Evolutionary conservation across 306 rosid genomes (phyloP), one percentile per base, ranked within the genome.

Genomic region (Trifolium pratense): DNA sequence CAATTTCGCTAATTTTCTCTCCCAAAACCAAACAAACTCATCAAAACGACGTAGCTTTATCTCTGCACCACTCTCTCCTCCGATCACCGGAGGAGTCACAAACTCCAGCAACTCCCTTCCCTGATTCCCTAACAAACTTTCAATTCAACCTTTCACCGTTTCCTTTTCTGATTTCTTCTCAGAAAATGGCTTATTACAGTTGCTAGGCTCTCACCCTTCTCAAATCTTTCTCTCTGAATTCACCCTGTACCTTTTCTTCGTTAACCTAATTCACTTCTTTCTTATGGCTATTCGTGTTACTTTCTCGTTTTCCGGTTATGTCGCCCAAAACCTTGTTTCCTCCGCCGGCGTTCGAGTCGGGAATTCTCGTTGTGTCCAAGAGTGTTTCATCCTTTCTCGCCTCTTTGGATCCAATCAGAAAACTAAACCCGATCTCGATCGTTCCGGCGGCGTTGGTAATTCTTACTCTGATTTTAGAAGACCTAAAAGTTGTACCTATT

Each of bases 211-310:
- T 78, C 61, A 49, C 40, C 39, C 61, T 43, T 77, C 73, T 0
- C 77, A 36, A 16, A 59, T 71, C 48, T 57, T 53, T 23, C 17
- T 70, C 79, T 18, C 68, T 80, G 60, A 77, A 34, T 69, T 17
- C 81, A 79, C 85, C 9, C 80, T 91, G 85, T 74, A 83, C 81
- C 86, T 71, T 79, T 60, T 70, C 80, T 59, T 84, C 70, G 11
- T 51, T 25, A 31, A 15, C 20, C 65, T 83, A 18, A 32, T 87
- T 78, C 61, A 75, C 36, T 73, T 91, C 20, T 13, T 45, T 10
- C 7, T 70, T 8, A 94, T 94, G 99, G 96, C 99, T 48, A 79
- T 91, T 17, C 90, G 96, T 0, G 89, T 90, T 9, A 89, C 99
- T 53, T 67, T 89, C 17, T 68, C 84, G 73, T 88, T 86, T 81